phyloP scores from a whole-genome alignment of 306 rosid genomes.

The Begonia fuchsioides region DNA sequence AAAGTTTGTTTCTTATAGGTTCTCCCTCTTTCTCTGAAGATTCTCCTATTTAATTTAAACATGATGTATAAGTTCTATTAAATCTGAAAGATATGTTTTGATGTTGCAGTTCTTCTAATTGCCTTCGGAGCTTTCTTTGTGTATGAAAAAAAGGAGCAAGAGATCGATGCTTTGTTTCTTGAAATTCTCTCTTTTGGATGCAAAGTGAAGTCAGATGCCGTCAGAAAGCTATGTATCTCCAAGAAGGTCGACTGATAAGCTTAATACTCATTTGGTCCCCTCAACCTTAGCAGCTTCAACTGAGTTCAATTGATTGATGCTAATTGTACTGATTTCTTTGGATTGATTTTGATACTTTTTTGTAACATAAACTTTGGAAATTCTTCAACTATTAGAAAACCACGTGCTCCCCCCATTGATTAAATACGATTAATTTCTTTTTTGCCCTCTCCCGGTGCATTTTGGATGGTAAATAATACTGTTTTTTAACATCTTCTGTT shows the following conservation, averaged over 20 bases:
- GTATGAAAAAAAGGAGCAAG: conserved; percentile 73
- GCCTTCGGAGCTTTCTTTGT: conserved; percentile 51
- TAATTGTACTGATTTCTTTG: not conserved
- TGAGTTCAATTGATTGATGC: not conserved
- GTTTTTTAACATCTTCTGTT: no score
- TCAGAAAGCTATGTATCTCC: conserved; percentile 28
- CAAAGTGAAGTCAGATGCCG: conserved; percentile 43
- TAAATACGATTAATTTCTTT: not conserved
- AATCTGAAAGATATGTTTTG: not conserved
- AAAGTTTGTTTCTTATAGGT: conserved; percentile 54
- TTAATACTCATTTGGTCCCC: conserved; percentile 1
- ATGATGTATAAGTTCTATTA: not conserved
- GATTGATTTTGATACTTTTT: not conserved
- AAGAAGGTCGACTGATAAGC: conserved; percentile 40
- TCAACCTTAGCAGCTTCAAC: not conserved
- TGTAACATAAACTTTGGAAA: not conserved
- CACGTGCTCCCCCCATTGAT: not conserved
- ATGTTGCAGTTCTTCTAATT: conserved; percentile 44
- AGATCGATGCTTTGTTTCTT: conserved; percentile 42
- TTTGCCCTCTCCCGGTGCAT: no score
- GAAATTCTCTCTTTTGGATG: conserved; percentile 28
- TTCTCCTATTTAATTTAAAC: not conserved
- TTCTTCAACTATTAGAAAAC: not conserved
- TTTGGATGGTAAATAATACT: no score
- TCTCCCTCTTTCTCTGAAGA: conserved; percentile 7